Evolutionary conservation across 495 filamentous ascomycete species (phyloP), one percentile per base, ranked within the genome.

Genomic region (Penicillium paradoxum): DNA sequence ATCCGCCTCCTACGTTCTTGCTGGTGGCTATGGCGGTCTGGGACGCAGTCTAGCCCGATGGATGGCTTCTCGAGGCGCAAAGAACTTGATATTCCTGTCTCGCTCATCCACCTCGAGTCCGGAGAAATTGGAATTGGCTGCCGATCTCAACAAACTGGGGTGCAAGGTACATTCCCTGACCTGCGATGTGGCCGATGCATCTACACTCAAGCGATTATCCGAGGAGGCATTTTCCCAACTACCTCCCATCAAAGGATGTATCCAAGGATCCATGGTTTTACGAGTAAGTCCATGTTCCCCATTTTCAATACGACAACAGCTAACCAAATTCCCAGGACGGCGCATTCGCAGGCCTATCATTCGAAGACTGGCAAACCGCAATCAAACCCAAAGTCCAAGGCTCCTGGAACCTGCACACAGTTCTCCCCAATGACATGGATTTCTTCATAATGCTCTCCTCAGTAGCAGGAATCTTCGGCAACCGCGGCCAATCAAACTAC

Each of bases 401-500:
- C 2, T 57, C 63, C 6, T 68, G 67, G 65, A 70, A 70, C 39
- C 40, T 70, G 9, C 65, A 68, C 47, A 38, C 54, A 6, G 19
- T 47, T 17, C 36, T 68, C 4, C 63, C 60, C 1, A 11, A 21
- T 0, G 30, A 56, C 21, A 55, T 72, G 10, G 63, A 70, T 41
- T 73, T 73, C 49, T 73, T 70, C 43, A 54, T 70, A 30, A 63
- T 72, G 56, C 46, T 71, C 9, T 64, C 63, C 0, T 84, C 81
- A 0, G 50, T 71, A n/a, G 56, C 58, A 0, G 63, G 63, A 4
- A 62, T 64, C 13, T 58, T 66, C 29, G 60, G 63, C 13, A 65
- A 64, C 74, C 76, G 13, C 71, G 73, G 74, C 0, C 80, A 84
- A 52, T 68, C 75, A 4, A 78, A 79, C 43, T 84, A 84, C 55